Evolutionary conservation across 768 basidiomycete species (phyloP).

Genomic region (Artomyces pyxidatus): DNA sequence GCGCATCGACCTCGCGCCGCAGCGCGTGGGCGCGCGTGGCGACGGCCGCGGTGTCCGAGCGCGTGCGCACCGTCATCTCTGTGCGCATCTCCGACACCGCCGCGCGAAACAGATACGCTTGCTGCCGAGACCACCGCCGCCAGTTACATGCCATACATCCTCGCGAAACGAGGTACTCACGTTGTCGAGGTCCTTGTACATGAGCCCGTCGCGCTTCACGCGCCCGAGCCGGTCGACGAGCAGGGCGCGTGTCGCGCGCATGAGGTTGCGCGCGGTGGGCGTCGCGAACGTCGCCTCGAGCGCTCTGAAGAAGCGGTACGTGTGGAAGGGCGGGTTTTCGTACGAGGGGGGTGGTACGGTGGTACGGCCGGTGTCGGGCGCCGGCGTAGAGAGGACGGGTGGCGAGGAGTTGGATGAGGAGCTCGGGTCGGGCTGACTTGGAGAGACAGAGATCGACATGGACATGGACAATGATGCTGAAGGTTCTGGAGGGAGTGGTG

Average conservation of each 20-base stretch:
- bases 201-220: conserved; percentile 64
- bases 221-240: conserved; percentile 68
- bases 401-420: neutral
- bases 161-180: conserved; percentile 36
- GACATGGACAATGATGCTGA: neutral
- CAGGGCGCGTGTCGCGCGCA: conserved; percentile 76
- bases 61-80: conserved; percentile 72
- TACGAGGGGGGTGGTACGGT: conserved; percentile 30
- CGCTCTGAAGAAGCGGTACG: conserved; percentile 65
- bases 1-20: conserved; percentile 76
- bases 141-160: neutral
- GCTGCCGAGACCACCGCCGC: conserved; percentile 35
- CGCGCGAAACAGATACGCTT: conserved; percentile 93
- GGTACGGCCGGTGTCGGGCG: neutral
- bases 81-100: conserved; percentile 86
- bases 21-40: conserved; percentile 68
- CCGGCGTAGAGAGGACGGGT: conserved; percentile 5
- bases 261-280: conserved; percentile 65
- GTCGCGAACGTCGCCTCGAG: conserved; percentile 71
- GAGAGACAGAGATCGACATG: neutral
- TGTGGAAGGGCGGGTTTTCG: conserved; percentile 72
- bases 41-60: conserved; percentile 81
- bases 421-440: neutral
- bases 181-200: conserved; percentile 74
- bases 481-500: too few species aligned